phyloP scores from a whole-genome alignment of 371 early-diverging fungal genomes.

The Mortierella sp. region DNA sequence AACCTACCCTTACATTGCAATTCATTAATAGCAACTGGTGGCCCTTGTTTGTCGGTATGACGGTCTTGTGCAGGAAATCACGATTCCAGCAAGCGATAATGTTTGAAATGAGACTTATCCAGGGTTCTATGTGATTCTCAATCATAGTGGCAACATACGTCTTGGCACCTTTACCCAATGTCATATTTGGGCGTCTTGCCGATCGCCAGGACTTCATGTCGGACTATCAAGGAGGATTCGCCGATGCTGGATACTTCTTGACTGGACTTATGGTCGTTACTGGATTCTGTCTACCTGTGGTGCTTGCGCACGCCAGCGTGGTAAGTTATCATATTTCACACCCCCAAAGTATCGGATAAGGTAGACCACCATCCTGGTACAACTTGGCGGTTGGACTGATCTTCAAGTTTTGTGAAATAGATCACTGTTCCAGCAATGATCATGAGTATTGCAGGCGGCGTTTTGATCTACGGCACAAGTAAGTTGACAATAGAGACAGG shows the following conservation, averaged over 20 bases:
- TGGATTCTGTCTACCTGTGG: constrained; percentile 87
- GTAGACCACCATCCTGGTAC: too few species aligned
- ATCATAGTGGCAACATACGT: constrained; percentile 80
- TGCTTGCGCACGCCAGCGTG: constrained; percentile 78
- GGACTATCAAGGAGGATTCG: constrained; percentile 78
- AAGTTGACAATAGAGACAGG: constrained; percentile 25
- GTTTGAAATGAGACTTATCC: too few species aligned
- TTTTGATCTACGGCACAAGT: constrained; percentile 90
- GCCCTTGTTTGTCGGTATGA: constrained; percentile 84
- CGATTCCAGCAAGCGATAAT: too few species aligned
- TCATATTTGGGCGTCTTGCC: constrained; percentile 79
- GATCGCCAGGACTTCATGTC: constrained; percentile 81
- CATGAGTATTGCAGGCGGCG: constrained; percentile 88
- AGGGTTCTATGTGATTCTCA: too few species aligned
- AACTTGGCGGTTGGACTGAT: too few species aligned
- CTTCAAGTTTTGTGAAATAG: constrained; percentile 40
- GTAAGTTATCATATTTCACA: constrained; percentile 49
- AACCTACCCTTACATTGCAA: background rate
- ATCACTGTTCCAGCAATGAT: constrained; percentile 84
- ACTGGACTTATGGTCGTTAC: constrained; percentile 92
- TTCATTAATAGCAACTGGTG: constrained; percentile 83
- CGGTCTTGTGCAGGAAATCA: too few species aligned
- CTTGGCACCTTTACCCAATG: constrained; percentile 92
- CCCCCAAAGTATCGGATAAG: background rate
- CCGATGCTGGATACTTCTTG: constrained; percentile 92